Conservation (phyloP, 495 filamentous ascomycete species). For the Bacidia rubella region DNA sequence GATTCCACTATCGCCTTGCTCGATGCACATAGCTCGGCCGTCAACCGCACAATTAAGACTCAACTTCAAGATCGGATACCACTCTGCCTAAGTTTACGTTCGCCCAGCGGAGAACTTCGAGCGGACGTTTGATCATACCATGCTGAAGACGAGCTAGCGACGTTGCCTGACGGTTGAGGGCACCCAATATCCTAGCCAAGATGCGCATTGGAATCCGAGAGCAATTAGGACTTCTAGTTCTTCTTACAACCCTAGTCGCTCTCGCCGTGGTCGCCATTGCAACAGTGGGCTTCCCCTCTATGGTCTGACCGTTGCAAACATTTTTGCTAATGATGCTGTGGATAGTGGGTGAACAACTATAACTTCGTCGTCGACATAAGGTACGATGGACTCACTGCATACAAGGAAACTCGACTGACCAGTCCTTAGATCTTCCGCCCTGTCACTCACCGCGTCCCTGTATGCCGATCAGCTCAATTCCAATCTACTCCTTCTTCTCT, state of each 20-base stretch:
- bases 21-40: too few species aligned
- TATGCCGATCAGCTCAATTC: constrained; percentile 72
- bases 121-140: neutral
- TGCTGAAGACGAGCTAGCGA: neutral
- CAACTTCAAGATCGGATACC: too few species aligned
- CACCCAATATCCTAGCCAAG: constrained; percentile 17
- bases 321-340: neutral
- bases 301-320: neutral
- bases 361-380: constrained; percentile 54
- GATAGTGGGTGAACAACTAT: constrained; percentile 58
- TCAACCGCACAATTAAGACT: too few species aligned
- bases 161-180: neutral
- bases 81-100: too few species aligned
- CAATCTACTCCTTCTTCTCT: constrained; percentile 59
- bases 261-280: constrained; percentile 52
- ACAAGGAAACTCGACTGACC: neutral
- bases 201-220: constrained; percentile 78
- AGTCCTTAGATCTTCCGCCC: constrained; percentile 32
- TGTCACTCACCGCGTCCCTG: constrained; percentile 68
- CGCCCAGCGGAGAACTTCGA: too few species aligned
- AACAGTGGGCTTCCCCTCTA: constrained; percentile 32
- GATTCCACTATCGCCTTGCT: neutral
- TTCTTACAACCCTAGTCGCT: constrained; percentile 52
- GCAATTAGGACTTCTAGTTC: constrained; percentile 64
- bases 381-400: constrained; percentile 23